Base-by-base conservation (phyloP, 768 basidiomycete species). In the Rhodotorula diobovata region DNA sequence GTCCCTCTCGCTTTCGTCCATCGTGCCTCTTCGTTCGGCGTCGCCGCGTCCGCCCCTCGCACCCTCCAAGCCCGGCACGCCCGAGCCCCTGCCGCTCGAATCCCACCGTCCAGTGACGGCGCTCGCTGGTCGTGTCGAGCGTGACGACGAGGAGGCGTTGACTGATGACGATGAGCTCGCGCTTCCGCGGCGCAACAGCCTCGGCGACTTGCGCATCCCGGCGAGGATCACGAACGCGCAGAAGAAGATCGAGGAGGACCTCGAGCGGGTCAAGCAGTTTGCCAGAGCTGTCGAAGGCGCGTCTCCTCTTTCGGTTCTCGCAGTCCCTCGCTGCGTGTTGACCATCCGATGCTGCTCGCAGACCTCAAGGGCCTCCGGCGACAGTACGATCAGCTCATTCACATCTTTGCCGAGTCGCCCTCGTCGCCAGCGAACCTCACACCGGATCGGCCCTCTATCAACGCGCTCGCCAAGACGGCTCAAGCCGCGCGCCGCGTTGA, bases 191-290 rank as follows among this genome's bases (percentile, higher is more conserved):
- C 68, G 79, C 60, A 78, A 78, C 68, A 78, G 77, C 53, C 50
- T 79, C 55, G 77, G 79, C 56, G 79, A 79, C 48, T 37, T 79
- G 64, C 57, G 74, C 45, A 79, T 79, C 37, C 79, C 79, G 34
- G 51, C 66, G 30, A 48, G 76, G 23, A 77, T 79, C 55, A 76
- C 75, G 48, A 71, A 62, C n/a, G 76, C 78, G 20, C 79, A 79
- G 70, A 73, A 69, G 39, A 77, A 76, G 70, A 76, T 79, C 43
- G 70, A 78, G 55, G 76, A 78, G 66, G 78, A 77, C 50, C 55
- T 79, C 10, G 72, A 75, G 37, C 51, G 76, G 28, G 78, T 79
- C 48, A 76, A 75, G 61, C 73, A 79, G 70, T 79, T 79, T 58
- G 78, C 77, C 9, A 45, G 71, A 56, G 76, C 74, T 11, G 64